phyloP scores from a whole-genome alignment of 2,329 filamentous ascomycete genomes.

The Cladosporium sp. region DNA sequence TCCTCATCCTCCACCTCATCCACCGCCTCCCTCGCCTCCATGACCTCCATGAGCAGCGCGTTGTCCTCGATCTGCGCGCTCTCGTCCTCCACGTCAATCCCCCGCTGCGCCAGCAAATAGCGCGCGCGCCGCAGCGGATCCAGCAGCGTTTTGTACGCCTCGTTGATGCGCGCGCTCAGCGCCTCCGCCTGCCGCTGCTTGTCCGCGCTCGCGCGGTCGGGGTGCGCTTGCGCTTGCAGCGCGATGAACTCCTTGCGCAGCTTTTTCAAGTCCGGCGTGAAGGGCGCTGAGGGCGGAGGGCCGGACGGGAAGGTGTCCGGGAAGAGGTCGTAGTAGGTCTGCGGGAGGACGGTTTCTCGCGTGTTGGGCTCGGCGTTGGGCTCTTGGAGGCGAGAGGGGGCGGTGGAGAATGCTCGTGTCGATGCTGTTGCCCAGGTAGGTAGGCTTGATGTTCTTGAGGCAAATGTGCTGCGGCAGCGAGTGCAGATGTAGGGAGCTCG shows the following conservation, averaged over 20 bases:
- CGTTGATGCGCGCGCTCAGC: constrained; percentile 79
- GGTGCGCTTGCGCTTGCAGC: constrained; percentile 73
- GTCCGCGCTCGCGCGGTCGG: constrained; percentile 56
- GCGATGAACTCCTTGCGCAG: constrained; percentile 83
- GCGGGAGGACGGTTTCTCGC: constrained; percentile 5
- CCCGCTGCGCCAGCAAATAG: constrained; percentile 70
- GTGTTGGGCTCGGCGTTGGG: neutral
- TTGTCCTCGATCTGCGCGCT: constrained; percentile 64
- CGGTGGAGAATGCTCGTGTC: constrained; percentile 12
- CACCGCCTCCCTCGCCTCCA: constrained; percentile 68
- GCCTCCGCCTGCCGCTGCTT: constrained; percentile 65
- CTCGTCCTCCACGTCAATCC: constrained; percentile 79
- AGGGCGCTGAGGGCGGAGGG: constrained; percentile 72
- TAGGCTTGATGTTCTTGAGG: neutral
- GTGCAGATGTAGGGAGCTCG: constrained; percentile 20
- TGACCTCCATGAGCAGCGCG: constrained; percentile 70
- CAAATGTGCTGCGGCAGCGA: constrained; percentile 14
- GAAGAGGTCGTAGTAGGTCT: constrained; percentile 84
- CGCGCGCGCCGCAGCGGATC: constrained; percentile 81
- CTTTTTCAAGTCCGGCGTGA: constrained; percentile 64
- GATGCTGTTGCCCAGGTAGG: neutral
- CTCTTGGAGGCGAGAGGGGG: constrained; percentile 7
- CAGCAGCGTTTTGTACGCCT: constrained; percentile 80
- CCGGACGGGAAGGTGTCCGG: constrained; percentile 71
- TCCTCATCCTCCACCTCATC: constrained; percentile 54